Base-by-base conservation (phyloP, 768 basidiomycete genomes). In the Mycena haematopus region DNA sequence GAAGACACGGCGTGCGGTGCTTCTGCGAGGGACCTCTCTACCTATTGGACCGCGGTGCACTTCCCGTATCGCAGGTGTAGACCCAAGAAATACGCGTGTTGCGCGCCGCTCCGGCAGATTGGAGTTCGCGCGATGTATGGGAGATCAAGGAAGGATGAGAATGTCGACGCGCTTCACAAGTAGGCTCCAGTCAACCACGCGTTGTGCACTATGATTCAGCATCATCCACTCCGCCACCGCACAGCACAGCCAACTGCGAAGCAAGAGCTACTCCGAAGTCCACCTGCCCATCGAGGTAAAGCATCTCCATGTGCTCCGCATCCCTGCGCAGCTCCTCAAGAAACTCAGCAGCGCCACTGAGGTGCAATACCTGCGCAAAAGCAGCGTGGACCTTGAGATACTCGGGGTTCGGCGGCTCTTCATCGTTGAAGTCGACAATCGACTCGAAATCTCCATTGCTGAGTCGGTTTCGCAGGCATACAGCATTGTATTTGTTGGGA, bases 261-360 rank as follows among this genome's bases (percentile, higher is more conserved):
- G 56, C 33, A 2, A 57, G 56, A 17, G 56, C 56, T 35, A 17
- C 13, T 36, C 56, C 56, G 46, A 57, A 57, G 46, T 57, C 56
- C 7, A 27, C 35, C 1, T 36, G 45, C 15, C 46, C 56, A 49
- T 57, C 46, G 21, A 27, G 19, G 25, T 49, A 40, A 49, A 47
- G 56, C 56, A 57, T 49, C 29, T 47, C 56, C 35, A 57, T 38
- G 24, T 46, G 45, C 56, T 57, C 56, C 49, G 56, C 46, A 46
- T 57, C 56, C 36, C 56, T 22, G 24, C 46, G 56, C 47, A 46
- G 29, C 11, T 57, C 45, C 46, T 57, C 7, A 1, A 57, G 22
- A 27, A 17, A 35, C 1, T 47, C 56, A 49, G 56, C 56, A 57
- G 56, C 56, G 21, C 56, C 46, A 33, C 56, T 24, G 25, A 57